Conservation (phyloP, 2,329 filamentous ascomycete genomes). For the Aureobasidium sp. region DNA sequence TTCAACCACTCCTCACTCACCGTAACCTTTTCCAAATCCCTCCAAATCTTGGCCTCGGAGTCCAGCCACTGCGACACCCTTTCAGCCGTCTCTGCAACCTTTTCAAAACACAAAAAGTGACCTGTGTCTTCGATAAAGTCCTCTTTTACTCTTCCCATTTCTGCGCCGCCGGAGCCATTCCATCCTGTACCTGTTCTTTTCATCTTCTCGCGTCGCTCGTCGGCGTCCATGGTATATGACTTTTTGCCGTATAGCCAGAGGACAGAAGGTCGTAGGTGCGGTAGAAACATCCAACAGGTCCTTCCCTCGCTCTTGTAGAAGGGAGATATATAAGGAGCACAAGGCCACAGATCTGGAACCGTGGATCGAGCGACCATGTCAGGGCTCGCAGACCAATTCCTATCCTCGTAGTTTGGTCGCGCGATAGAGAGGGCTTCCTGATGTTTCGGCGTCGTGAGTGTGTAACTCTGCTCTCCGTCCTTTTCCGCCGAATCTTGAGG, state of each 20-base stretch:
- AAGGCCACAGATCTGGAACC: conserved; percentile 36
- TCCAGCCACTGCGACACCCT: conserved; percentile 32
- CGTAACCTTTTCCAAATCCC: conserved; percentile 20
- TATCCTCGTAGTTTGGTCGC: conserved; percentile 47
- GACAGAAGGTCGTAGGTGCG: conserved; percentile 55
- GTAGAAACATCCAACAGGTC: conserved; percentile 50
- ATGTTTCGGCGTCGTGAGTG: conserved; percentile 74
- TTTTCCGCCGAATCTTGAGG: conserved; percentile 31
- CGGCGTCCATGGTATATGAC: conserved; percentile 50
- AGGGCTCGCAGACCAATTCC: conserved; percentile 22
- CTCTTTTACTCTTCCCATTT: conserved; percentile 60
- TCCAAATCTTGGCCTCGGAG: conserved; percentile 30
- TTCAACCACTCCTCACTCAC: background rate
- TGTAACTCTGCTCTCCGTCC: conserved; percentile 47
- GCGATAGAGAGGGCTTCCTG: conserved; percentile 79
- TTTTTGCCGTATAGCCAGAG: conserved; percentile 62
- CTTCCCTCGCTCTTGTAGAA: conserved; percentile 63
- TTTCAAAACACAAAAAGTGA: conserved; percentile 81
- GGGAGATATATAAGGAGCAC: conserved; percentile 36
- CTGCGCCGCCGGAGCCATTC: conserved; percentile 61
- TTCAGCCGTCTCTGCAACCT: conserved; percentile 58
- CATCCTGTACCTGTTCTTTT: conserved; percentile 55
- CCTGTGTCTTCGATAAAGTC: conserved; percentile 59
- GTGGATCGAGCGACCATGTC: conserved; percentile 31
- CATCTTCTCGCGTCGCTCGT: conserved; percentile 52